Evolutionary conservation across 192 early-diverging fungal genomes (phyloP).

Genomic region (Spinellus fusiger): DNA sequence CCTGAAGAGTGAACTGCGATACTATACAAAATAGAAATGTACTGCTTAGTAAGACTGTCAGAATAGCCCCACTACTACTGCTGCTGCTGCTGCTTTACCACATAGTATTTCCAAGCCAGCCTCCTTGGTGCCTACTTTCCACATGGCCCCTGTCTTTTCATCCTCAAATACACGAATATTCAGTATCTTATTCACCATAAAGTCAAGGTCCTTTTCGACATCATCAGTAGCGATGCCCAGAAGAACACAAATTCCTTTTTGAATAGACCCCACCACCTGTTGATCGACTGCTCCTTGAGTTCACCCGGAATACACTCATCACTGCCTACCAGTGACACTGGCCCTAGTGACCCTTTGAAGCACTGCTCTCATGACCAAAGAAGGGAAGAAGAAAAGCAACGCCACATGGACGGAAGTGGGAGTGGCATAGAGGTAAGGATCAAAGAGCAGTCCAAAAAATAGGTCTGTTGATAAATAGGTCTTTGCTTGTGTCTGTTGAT

Average conservation of each 20-base stretch:
- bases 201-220: constrained; percentile 71
- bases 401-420: too few species aligned
- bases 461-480: too few species aligned
- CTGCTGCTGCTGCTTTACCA: constrained; percentile 37
- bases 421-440: too few species aligned
- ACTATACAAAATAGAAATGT: constrained; percentile 36
- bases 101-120: constrained; percentile 69
- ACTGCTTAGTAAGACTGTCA: background rate
- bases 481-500: too few species aligned
- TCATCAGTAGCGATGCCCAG: constrained; percentile 67
- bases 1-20: constrained; percentile 93
- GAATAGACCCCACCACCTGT: constrained; percentile 71
- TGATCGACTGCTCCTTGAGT: constrained; percentile 52
- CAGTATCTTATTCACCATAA: constrained; percentile 79
- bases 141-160: constrained; percentile 51
- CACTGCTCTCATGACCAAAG: constrained; percentile 33
- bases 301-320: background rate
- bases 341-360: constrained; percentile 28
- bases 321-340: constrained; percentile 19
- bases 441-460: too few species aligned
- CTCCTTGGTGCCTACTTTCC: constrained; percentile 78
- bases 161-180: constrained; percentile 76
- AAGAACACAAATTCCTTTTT: constrained; percentile 71
- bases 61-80: background rate
- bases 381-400: too few species aligned